Base-by-base conservation (phyloP, 2,329 filamentous ascomycete species). In the Cercospora zeina region DNA sequence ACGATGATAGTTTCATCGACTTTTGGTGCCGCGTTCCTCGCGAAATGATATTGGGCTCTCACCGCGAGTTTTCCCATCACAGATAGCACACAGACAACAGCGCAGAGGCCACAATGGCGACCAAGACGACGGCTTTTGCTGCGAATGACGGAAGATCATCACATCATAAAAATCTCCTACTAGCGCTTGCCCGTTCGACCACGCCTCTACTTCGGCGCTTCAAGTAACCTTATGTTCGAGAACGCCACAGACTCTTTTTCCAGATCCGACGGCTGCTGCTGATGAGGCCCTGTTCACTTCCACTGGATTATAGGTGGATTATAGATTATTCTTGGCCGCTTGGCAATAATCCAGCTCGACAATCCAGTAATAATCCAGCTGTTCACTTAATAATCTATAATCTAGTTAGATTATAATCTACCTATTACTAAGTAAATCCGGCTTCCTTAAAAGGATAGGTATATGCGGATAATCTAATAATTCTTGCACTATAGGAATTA, bases 201-300 rank as follows among this genome's bases (percentile, higher is more conserved):
- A 33, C 56, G 61, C 61, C 56, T 56, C 61, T 63, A 51, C 61
- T 63, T 63, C 61, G 61, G 61, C 51, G 16, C 30, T 27, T 50
- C 42, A 47, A 56, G 54, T 59, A 59, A 57, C 45, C 61, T 59
- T 53, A n/a, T 39, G 56, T 58, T 63, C 61, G 59, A 57, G 61
- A 63, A 59, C 56, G 37, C 54, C 55, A 53, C 31, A 62, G 47
- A 39, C 56, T 14, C 21, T 36, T 27, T 27, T 27, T 6, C 6
- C 24, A 27, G 24, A 3, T 27, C 16, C 21, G 16, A 10, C 39
- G 6, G 19, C 39, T 45, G 39, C 39, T 45, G 39, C 39, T 45
- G 39, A 27, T n/a, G n/a, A n/a, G n/a, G n/a, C n/a, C n/a, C n/a
- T n/a, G n/a, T n/a, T n/a, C n/a, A n/a, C n/a, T n/a, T n/a, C n/a